Evolutionary conservation across 129 eudicot genomes (phyloP), one percentile per base, ranked within the genome.

Genomic region (Ambrosia artemisiifolia): DNA sequence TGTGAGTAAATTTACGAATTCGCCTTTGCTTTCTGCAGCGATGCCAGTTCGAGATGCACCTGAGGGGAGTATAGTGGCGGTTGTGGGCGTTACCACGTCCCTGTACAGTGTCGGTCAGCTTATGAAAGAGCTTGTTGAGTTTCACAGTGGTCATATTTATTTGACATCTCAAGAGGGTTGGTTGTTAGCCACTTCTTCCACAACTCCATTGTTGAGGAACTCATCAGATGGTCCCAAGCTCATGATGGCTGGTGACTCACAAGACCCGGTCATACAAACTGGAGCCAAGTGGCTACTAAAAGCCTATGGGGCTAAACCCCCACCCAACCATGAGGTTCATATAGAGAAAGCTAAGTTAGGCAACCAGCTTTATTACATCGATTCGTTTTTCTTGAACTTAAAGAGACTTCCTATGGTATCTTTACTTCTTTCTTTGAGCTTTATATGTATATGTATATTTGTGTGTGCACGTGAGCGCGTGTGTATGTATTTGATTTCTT

Each of bases 151-250:
- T 7, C 96, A 94, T 53, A 94, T 94, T 57, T 94, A 86, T 67
- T 83, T 94, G 73, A 94, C 99, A 14, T 94, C 99, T 54, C 97
- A 94, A 81, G 99, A 94, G 73, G 99, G 99, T 35, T 94, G 95
- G 88, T 72, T 94, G 69, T 83, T 94, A 49, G 90, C 99, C 68
- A 94, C 97, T 82, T 94, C 99, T 28, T 82, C 97, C 7, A 88
- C 86, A 51, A 87, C 96, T 55, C 87, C 99, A 34, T 75, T 94
- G 62, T 75, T 94, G 53, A 86, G 67, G 78, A 94, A 90, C 48
- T 49, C 99, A 4, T 76, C 88, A 1, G 68, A 48, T 3, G 91
- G 97, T 17, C 96, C 95, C 5, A 86, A 84, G 83, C 97, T 94
- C 42, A 85, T 90, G 88, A 94, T 82, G 96, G 97, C 97, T 13